phyloP scores from a whole-genome alignment of 805 yeast species.

The Lachancea mirantina region DNA sequence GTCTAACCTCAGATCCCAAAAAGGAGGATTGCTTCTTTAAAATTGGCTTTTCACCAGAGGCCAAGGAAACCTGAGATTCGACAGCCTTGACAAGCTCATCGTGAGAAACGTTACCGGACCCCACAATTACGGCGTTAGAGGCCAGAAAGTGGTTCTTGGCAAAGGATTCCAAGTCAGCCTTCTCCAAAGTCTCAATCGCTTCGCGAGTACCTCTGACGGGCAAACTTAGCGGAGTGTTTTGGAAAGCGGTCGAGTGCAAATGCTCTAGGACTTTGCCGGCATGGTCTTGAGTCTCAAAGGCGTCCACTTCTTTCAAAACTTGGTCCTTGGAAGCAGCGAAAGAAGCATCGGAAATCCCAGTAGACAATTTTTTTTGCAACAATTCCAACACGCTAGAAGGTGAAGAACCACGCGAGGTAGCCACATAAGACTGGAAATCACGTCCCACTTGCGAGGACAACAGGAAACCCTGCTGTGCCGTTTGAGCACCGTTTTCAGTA shows the following conservation, averaged over 20 bases:
- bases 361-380: conserved; percentile 38
- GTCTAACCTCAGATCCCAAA: conserved; percentile 80
- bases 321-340: conserved; percentile 42
- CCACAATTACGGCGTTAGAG: conserved; percentile 60
- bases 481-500: conserved; percentile 28
- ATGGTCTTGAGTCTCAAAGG: conserved; percentile 50
- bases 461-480: conserved; percentile 47
- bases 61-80: conserved; percentile 39
- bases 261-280: conserved; percentile 59
- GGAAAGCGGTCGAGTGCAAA: conserved; percentile 78
- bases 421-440: conserved; percentile 59
- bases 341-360: conserved; percentile 37
- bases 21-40: conserved; percentile 49
- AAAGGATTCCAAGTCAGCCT: conserved; percentile 51
- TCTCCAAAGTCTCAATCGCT: conserved; percentile 49
- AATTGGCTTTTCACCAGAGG: conserved; percentile 45
- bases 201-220: conserved; percentile 73
- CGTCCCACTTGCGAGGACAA: conserved; percentile 48
- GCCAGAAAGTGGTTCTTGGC: conserved; percentile 50
- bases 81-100: conserved; percentile 62
- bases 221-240: conserved; percentile 71
- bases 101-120: conserved; percentile 63
- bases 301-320: conserved; percentile 41
- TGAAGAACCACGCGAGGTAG: conserved; percentile 47
- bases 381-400: conserved; percentile 45